Base-by-base conservation (phyloP, 2,329 filamentous ascomycete species). In the Teratosphaeria destructans region DNA sequence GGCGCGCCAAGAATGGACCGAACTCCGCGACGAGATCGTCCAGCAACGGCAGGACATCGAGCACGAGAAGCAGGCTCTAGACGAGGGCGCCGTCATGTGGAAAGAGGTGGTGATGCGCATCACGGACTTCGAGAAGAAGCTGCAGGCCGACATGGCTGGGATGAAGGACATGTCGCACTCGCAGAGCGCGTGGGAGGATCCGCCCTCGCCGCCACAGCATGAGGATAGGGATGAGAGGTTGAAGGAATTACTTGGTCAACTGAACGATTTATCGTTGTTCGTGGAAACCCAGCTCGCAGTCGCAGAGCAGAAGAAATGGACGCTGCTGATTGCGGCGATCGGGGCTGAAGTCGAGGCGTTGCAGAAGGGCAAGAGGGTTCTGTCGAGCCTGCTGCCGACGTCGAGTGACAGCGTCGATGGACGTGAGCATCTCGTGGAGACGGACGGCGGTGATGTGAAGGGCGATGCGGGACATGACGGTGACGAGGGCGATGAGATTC, bases 311-410 rank as follows among this genome's bases (percentile, higher is more conserved):
- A 82, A 82, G 59, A 79, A 81, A 16, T 93, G 89, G 88, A 91
- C 87, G 59, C 74, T 92, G 16, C 77, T 93, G 19, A 85, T 91
- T 4, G 88, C 84, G 57, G 88, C 87, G 11, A 84, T 93, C 37
- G 87, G 88, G 0, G 88, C 89, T 0, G 89, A 90, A 70, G 69
- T 88, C 1, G 85, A 87, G 60, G 85, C 86, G 2, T 85, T 89
- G 61, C 75, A 75, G 35, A 81, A 86, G 66, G 85, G 85, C 1
- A 79, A 81, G 64, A 72, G 76, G 3, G 76, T 89, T 52, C 73
- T 89, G n/a, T 69, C 75, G 47, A 69, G 72, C 11, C 70, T 73
- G 11, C 65, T 78, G 53, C 59, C 26, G 56, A 56, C 5, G 39
- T 32, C 19, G 12, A 11, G 19, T 14, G 16, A 16, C 16, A n/a